A percentile compares a stretch with the other conserved stretches of the same genome.
phyloP scores from a whole-genome alignment of 345 rosid species.

The Brassica carinata region DNA sequence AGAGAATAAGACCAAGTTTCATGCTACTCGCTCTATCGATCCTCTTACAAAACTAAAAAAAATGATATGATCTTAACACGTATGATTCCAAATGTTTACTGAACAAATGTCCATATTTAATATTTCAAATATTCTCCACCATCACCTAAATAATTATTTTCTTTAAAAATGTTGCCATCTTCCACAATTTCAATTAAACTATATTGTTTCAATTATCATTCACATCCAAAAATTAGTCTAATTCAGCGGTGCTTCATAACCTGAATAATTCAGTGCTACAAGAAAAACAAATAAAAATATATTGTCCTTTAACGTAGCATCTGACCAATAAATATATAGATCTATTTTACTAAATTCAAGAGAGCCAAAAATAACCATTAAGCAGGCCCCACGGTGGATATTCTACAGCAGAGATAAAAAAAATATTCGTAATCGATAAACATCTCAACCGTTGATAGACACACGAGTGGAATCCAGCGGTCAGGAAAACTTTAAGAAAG shows the following conservation, averaged over 20 bases:
- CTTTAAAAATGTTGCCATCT: not conserved
- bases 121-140: not conserved
- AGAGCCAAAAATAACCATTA: not conserved
- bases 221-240: no score
- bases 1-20: no score
- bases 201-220: not conserved
- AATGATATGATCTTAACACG: not conserved
- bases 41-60: not conserved
- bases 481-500: not conserved
- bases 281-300: no score
- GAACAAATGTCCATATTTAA: not conserved
- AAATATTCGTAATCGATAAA: not conserved
- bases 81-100: not conserved
- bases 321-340: not conserved
- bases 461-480: conserved; percentile 25
- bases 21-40: not conserved
- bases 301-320: not conserved
- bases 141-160: not conserved
- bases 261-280: no score
- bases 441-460: conserved; percentile 10
- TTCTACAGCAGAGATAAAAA: not conserved
- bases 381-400: conserved; percentile 7
- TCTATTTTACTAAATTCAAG: not conserved
- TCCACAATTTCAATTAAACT: not conserved
- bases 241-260: no score